Evolutionary conservation across 2,329 filamentous ascomycete species (phyloP), one percentile per base, ranked within the genome.

Genomic region (Raffaelea deltoideospora): DNA sequence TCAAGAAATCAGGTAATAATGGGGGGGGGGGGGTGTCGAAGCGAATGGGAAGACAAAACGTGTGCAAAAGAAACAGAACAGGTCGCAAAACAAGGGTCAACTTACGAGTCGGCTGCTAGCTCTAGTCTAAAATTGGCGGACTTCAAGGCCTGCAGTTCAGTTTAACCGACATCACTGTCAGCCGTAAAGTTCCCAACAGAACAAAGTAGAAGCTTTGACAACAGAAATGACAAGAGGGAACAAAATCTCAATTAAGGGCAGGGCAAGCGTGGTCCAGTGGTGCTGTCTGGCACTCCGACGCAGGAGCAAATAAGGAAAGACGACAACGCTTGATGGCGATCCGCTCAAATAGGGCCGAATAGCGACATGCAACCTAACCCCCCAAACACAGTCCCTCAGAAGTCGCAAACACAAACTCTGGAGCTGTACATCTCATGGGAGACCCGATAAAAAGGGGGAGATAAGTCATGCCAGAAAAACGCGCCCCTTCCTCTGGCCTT

Each of bases 51-150:
- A 13, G 23, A 8, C 23, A 8, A 26, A 26, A 26, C 8, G 23
- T 13, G 23, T 13, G 13, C 23, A 26, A 26, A 8, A 26, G 23
- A 26, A 26, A 13, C 23, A 29, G 17, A 31, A 26, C 23, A 24
- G 30, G 13, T 7, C 15, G 29, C 9, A 37, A 14, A 11, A 22
- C 13, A 19, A n/a, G 23, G 23, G 8, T 8, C 23, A 22, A 18
- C 70, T 70, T 60, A 74, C 70, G 61, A 54, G 56, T 74, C 67
- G 34, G 71, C 55, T 28, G 69, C 69, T 40, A 67, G 58, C 39
- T 72, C 63, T 7, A 72, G 49, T 48, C 63, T 67, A 49, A 64
- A 73, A 32, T 58, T 56, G 6, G 60, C 50, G 33, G 55, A 58
- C 45, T 63, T 71, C 18, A 69, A 56, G 43, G 56, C 68, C 66